Base-by-base conservation (phyloP, 352 stramenopile species). In the Pythium folliculosum region DNA sequence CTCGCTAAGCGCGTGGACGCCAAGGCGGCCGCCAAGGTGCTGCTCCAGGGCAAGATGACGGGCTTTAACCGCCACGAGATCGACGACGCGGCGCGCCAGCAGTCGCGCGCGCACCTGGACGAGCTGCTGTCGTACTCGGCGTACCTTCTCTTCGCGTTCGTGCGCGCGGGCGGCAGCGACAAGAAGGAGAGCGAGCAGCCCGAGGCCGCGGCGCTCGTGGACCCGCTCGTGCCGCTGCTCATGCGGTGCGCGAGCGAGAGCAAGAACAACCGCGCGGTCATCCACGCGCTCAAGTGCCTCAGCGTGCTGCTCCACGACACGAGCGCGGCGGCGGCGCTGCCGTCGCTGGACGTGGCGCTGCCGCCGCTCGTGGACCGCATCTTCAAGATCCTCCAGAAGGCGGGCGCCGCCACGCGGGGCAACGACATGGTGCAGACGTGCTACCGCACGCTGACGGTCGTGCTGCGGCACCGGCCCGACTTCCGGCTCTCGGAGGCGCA, bases 391-490 rank as follows among this genome's bases (percentile, higher is more conserved):
- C 66, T 95, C 52, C 82, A 91, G 51, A 92, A 96, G 60, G 84
- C 92, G 47, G 92, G 91, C 58, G 86, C 89, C 40, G 95, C 94
- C 40, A 97, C 91, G 50, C 88, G 95, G 50, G 67, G 67, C 17
- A 96, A 97, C 66, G 96, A 99, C 66, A 92, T 98, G 79, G 92
- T 97, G 23, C 96, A 99, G 80, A 93, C 91, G 9, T 98, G 95
- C 69, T 99, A 98, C 70, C 94, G 89, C 59, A 92, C 91, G 32
- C 81, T 99, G 7, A 97, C 94, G 19, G 74, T 97, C 13, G 75
- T 99, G 0, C 77, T 98, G 19, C 82, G 90, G 32, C 87, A 90
- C 32, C 84, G 77, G 17, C 68, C 77, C 27, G 74, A 69, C 21
- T 83, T 82, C 44, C 75, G 79, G 17, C 73, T 92, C 56, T 92